phyloP scores from a whole-genome alignment of 2,329 filamentous ascomycete species.

The Fusarium sp. region DNA sequence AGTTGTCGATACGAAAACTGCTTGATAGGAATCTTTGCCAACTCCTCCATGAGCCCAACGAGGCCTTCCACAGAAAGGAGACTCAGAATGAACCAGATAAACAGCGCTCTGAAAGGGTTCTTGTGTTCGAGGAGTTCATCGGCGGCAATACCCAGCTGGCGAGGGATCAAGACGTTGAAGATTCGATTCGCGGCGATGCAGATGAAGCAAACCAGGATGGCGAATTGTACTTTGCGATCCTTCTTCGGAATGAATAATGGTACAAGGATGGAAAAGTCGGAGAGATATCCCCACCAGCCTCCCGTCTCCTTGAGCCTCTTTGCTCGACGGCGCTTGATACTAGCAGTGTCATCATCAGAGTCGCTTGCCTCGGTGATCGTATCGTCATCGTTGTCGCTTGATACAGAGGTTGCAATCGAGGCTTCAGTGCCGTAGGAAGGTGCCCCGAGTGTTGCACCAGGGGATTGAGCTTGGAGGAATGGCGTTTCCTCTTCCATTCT shows the following conservation, averaged over 20 bases:
- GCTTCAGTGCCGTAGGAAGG: slow-evolving; percentile 31
- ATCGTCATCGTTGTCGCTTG: slow-evolving; percentile 1
- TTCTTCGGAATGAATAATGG: slow-evolving; percentile 49
- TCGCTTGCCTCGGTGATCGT: slow-evolving; percentile 22
- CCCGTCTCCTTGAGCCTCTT: slow-evolving; percentile 46
- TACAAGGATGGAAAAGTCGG: slow-evolving; percentile 48
- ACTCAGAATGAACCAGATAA: slow-evolving; percentile 35
- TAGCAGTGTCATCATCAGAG: slow-evolving; percentile 39
- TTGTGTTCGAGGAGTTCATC: slow-evolving; percentile 44
- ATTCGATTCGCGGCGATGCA: slow-evolving; percentile 41
- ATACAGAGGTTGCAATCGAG: background rate
- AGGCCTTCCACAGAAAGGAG: slow-evolving; percentile 19
- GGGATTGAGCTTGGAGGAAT: slow-evolving; percentile 10
- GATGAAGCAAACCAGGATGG: slow-evolving; percentile 41
- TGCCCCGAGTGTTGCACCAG: background rate
- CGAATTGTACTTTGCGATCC: slow-evolving; percentile 48
- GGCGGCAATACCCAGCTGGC: slow-evolving; percentile 48
- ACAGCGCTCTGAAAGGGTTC: slow-evolving; percentile 35
- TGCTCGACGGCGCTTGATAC: slow-evolving; percentile 45
- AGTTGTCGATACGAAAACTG: slow-evolving; percentile 65
- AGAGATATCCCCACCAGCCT: slow-evolving; percentile 49
- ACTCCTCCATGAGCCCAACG: slow-evolving; percentile 28
- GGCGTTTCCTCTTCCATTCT: slow-evolving; percentile 26
- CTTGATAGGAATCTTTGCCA: slow-evolving; percentile 51
- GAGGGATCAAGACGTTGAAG: slow-evolving; percentile 49